Base-by-base conservation (phyloP, 1,284 basidiomycete species). In the Rhodotorula sp. region DNA sequence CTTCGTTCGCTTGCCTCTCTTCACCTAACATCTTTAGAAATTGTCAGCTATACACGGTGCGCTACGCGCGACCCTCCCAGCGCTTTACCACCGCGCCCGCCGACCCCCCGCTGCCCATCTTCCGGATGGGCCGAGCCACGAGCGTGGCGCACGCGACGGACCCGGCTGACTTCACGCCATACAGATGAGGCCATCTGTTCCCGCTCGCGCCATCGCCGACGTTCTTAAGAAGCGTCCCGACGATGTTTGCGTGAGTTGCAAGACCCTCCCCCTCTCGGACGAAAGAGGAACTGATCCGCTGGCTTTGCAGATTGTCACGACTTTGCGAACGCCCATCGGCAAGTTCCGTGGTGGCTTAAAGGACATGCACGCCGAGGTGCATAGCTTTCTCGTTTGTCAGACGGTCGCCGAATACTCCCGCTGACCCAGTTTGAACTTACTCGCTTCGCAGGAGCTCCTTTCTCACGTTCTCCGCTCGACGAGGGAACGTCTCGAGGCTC, bases 291-390 rank as follows among this genome's bases (percentile, higher is more conserved):
- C 29, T 30, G 48, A 48, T 48, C 8, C 30, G 30, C 47, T 56
- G 10, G 24, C 2, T n/a, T 2, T 36, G 27, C 54, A 73, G 74
- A 66, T 81, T 68, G 78, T 79, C 36, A 80, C 79, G 0, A 78
- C 79, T 11, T 73, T 81, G 34, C 78, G 80, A n/a, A 81, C 80
- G 30, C 79, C 80, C 55, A 79, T 81, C 49, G 79, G 77, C 19
- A 73, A 78, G 48, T 76, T 80, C 74, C 70, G 74, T 49, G 80
- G 80, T 62, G 79, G 79, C 15, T 72, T 74, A 65, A 74, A 73
- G 77, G 79, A 68, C 74, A 81, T 71, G 79, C 72, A 75, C 61
- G 78, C 49, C 73, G 79, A 81, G 68, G 80, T 80, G 71, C 74
- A 80, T 3, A 68, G 24, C 49, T n/a, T 8, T n/a, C 11, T 11